phyloP scores from a whole-genome alignment of 1,139 yeast genomes.

The Blastobotrys serpentis region DNA sequence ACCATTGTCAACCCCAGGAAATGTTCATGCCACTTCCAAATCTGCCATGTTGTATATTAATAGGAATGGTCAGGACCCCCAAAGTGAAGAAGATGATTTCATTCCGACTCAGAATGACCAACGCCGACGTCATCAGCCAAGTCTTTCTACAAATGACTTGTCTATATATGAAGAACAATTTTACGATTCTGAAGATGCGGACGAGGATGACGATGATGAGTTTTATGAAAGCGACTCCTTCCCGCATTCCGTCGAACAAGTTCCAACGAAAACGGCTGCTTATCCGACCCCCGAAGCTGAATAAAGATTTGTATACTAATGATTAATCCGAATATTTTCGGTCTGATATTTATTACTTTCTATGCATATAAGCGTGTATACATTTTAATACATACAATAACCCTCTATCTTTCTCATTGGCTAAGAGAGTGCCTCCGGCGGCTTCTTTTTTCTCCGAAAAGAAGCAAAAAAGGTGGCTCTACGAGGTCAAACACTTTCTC shows the following conservation, averaged over 20 bases:
- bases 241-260: background rate
- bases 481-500: too few species aligned
- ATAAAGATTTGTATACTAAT: background rate
- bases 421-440: too few species aligned
- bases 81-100: constrained; percentile 9
- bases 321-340: background rate
- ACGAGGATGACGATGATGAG: constrained; percentile 10
- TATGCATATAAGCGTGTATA: constrained; percentile 1
- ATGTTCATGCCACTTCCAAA: background rate
- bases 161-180: background rate
- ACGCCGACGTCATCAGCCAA: background rate
- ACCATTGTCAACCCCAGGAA: constrained; percentile 7
- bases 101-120: background rate
- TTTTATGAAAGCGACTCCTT: constrained; percentile 6
- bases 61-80: background rate
- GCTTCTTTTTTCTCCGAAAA: too few species aligned
- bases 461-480: too few species aligned
- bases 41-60: background rate
- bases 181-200: background rate
- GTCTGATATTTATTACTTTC: background rate
- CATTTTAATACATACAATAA: too few species aligned
- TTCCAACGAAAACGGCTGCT: background rate
- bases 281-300: constrained; percentile 3
- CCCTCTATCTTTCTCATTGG: too few species aligned
- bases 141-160: constrained; percentile 6